Base-by-base conservation (phyloP, 768 basidiomycete species). In the Termitomyces sp. region DNA sequence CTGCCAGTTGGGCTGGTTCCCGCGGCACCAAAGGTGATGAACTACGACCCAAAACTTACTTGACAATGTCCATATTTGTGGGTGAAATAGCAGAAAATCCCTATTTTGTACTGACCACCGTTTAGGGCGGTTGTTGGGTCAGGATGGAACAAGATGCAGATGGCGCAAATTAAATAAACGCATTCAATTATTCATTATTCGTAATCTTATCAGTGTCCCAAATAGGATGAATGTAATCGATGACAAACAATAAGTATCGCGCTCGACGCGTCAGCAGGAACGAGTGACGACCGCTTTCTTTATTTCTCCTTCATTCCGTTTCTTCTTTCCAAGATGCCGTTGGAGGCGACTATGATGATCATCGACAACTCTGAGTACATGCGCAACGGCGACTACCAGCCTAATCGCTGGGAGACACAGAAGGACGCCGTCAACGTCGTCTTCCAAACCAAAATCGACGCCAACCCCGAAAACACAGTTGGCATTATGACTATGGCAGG, bases 401-500 rank as follows among this genome's bases (percentile, higher is more conserved):
- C 93, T 47, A 87, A 88, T 36, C 85, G 96, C 61, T 94, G 93
- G 68, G 87, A 89, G 33, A 93, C 95, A 1, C 97, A 98, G 74
- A 76, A 88, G 7, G 95, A 98, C 74, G 92, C 96, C 2, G 91
- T 95, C 62, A 94, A 84, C 56, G 84, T 87, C 56, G 81, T 98
- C 65, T 95, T 97, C 72, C 87, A 89, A 70, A 87, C 92, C 53
- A 99, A 99, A 82, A 89, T 89, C 64, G 89, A 93, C 70, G 89
- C 93, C 26, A 98, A 99, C 76, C 93, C 96, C 18, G 97, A 99
- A 76, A 98, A 91, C 74, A 94, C 94, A 12, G 95, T 98, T 42
- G 97, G 97, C 5, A 77, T 98, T 42, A 97, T 99, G 95, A 93
- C 93, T 30, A 96, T 96, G 93, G 96, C 94, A 14, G 91, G 93